Percentiles rank a stretch among this genome's conserved stretches.
phyloP scores from a whole-genome alignment of 805 yeast species.

The Kodamaea neixiangensis region DNA sequence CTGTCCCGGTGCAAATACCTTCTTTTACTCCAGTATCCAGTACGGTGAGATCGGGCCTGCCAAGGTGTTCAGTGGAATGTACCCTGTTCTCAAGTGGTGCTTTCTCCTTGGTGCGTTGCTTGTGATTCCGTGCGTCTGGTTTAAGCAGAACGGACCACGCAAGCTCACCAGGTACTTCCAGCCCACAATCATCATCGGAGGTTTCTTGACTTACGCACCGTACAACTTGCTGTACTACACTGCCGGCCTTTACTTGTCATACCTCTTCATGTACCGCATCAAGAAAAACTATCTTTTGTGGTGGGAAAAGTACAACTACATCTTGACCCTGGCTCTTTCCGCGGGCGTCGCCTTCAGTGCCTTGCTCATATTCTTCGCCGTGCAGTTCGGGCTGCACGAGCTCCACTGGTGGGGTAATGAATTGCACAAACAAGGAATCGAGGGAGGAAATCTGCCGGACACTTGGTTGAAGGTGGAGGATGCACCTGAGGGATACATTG shows the following conservation, averaged over 20 bases:
- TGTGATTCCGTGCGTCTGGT: slow-evolving; percentile 38
- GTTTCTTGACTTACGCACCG: slow-evolving; percentile 52
- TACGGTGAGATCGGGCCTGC: slow-evolving; percentile 63
- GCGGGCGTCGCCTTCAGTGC: slow-evolving; percentile 68
- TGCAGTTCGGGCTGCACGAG: slow-evolving; percentile 44
- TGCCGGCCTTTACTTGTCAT: slow-evolving; percentile 61
- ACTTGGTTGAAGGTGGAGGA: slow-evolving; percentile 32
- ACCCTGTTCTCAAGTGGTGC: slow-evolving; percentile 57
- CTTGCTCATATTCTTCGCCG: slow-evolving; percentile 57
- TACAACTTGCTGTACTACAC: slow-evolving; percentile 54
- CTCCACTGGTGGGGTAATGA: slow-evolving; percentile 69
- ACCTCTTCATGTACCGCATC: slow-evolving; percentile 56
- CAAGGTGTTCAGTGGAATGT: slow-evolving; percentile 56
- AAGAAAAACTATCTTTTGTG: slow-evolving; percentile 50
- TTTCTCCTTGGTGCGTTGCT: slow-evolving; percentile 54
- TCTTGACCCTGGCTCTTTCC: slow-evolving; percentile 56
- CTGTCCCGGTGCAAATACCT: slow-evolving; percentile 51
- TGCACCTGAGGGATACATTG: slow-evolving; percentile 21
- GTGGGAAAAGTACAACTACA: slow-evolving; percentile 77
- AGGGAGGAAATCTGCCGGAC: slow-evolving; percentile 27
- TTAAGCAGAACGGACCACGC: slow-evolving; percentile 38
- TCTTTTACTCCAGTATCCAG: slow-evolving; percentile 52
- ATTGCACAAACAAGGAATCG: slow-evolving; percentile 35
- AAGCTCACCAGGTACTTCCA: slow-evolving; percentile 44
- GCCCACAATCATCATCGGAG: slow-evolving; percentile 55